Base-by-base conservation (phyloP, 352 stramenopile species). In the Pythium periplocum region DNA sequence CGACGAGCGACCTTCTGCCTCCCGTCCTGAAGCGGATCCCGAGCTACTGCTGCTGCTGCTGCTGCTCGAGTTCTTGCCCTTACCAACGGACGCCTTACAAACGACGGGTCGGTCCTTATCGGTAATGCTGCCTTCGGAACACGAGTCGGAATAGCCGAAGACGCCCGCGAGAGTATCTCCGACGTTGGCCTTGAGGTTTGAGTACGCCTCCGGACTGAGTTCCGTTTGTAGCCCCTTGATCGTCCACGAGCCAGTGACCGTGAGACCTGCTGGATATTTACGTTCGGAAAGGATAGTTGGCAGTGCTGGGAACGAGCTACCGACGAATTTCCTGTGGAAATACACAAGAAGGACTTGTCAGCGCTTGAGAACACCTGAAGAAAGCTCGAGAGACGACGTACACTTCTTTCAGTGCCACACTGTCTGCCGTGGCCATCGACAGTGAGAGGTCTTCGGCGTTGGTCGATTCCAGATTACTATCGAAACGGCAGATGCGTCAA, bases 271-370 rank as follows among this genome's bases (percentile, higher is more conserved):
- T 0, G 8, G 6, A 42, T 74, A 78, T n/a, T 51, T 32, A 6
- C 54, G 57, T 30, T 74, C 48, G 44, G 72, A 81, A 30, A 81
- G 54, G 6, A 67, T 47, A 7, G 11, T 59, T 3, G 71, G 71
- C 4, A 80, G 34, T 31, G 47, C 17, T 4, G 31, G 10, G 39
- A 80, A 77, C 1, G 33, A 11, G 4, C 52, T 73, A 11, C 40
- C 17, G 2, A 4, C 0, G 5, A 80, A 55, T 4, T 66, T 49
- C 34, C 71, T 80, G 43, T 26, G 17, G 17, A 26, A 26, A 26
- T 4, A 32, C 12, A 35, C 10, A 38, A 8, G 12, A 45, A 35
- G 2, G n/a, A 37, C 8, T 26, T 26, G 17, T 26, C 17, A 26
- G 17, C 17, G 17, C 17, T 26, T 26, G 17, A 26, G 17, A 26